phyloP scores from a whole-genome alignment of 768 basidiomycete species.

The Galerina marginata region DNA sequence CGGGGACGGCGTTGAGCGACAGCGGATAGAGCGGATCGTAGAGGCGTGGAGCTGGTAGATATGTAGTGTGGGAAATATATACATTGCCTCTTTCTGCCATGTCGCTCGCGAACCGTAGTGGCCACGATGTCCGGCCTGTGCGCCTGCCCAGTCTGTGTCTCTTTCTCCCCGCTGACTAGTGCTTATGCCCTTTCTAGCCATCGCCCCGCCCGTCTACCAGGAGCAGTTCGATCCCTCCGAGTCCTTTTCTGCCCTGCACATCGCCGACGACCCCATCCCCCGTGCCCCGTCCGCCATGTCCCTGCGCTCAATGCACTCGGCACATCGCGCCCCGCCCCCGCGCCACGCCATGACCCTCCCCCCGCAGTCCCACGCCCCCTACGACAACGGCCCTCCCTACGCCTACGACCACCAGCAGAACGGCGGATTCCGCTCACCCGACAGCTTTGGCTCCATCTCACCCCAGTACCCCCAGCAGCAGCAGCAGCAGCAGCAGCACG shows the following conservation, averaged over 20 bases:
- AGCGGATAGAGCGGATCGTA: conserved; percentile 68
- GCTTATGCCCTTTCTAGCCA: conserved; percentile 37
- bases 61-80: conserved; percentile 5
- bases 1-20: conserved; percentile 65
- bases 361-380: conserved; percentile 6
- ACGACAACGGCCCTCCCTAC: conserved; percentile 1
- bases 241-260: conserved; percentile 39
- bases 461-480: too few species aligned
- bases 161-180: conserved; percentile 9
- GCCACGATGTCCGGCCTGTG: conserved; percentile 29
- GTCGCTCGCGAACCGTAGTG: conserved; percentile 36
- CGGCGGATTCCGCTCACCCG: too few species aligned
- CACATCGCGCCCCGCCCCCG: conserved; percentile 5
- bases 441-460: too few species aligned
- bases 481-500: not conserved
- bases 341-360: conserved; percentile 26
- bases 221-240: conserved; percentile 46
- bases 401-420: not conserved
- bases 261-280: conserved; percentile 45
- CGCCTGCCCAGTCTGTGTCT: conserved; percentile 13
- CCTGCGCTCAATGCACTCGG: conserved; percentile 7
- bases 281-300: conserved; percentile 32
- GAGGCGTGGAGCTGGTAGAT: conserved; percentile 71
- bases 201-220: conserved; percentile 41
- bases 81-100: conserved; percentile 22